Evolutionary conservation across 164 flowering plant species (phyloP), one percentile per base, ranked within the genome.

Genomic region (Warburgia ugandensis): DNA sequence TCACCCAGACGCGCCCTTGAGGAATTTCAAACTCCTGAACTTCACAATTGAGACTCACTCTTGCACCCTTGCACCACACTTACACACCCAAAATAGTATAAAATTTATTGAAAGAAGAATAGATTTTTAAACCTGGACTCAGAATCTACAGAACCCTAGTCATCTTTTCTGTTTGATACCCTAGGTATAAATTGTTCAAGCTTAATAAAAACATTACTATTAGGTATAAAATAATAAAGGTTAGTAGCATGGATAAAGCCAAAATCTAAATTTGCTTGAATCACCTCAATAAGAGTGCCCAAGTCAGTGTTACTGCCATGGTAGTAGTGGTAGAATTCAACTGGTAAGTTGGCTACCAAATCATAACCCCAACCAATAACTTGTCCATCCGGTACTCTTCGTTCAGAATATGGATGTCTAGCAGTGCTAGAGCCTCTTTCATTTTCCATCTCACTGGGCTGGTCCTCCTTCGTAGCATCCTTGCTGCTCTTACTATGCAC

Each of bases 211-310:
- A n/a, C n/a, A n/a, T n/a, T n/a, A n/a, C n/a, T n/a, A n/a, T n/a
- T n/a, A n/a, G n/a, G n/a, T n/a, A n/a, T n/a, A n/a, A n/a, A n/a
- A n/a, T n/a, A n/a, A n/a, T n/a, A n/a, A n/a, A n/a, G n/a, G n/a
- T n/a, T n/a, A n/a, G n/a, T n/a, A n/a, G n/a, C n/a, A n/a, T n/a
- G n/a, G n/a, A n/a, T n/a, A n/a, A n/a, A n/a, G n/a, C 26, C 38
- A 30, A 32, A 22, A 36, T 4, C 22, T 21, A 43, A 14, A 50
- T 50, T 35, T 35, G 54, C 4, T 10, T 3, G 36, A 49, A 50
- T 64, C 42, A 92, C 99, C 95, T 88, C 95, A 61, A 92, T 80
- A 38, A 92, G 85, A 23, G 95, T 92, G 44, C 96, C 96, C 81
- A 92, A 69, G 60, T 92, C 98, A 41, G 71, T 73, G 61, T 64